phyloP scores from a whole-genome alignment of 2,329 filamentous ascomycete species.

The Zarea fungicola region DNA sequence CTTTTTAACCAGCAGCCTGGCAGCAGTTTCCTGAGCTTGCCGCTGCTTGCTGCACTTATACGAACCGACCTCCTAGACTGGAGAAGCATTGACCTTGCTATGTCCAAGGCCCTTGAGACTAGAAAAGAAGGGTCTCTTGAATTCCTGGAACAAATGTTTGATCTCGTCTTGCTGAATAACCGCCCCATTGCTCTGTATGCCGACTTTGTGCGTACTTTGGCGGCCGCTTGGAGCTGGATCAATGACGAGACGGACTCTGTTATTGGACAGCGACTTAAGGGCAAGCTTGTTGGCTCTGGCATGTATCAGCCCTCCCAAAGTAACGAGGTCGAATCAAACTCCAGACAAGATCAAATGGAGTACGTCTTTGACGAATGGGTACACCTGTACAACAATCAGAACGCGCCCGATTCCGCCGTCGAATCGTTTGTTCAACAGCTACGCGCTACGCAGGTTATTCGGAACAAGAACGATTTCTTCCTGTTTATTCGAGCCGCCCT shows the following conservation, averaged over 20 bases:
- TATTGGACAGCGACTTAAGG: slow-evolving; percentile 65
- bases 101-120: slow-evolving; percentile 66
- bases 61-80: slow-evolving; percentile 59
- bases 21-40: slow-evolving; percentile 50
- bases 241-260: slow-evolving; percentile 62
- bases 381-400: slow-evolving; percentile 71
- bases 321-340: slow-evolving; percentile 45
- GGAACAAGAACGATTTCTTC: slow-evolving; percentile 68
- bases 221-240: slow-evolving; percentile 78
- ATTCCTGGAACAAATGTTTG: slow-evolving; percentile 74
- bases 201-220: slow-evolving; percentile 79
- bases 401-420: slow-evolving; percentile 65
- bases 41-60: slow-evolving; percentile 52
- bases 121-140: slow-evolving; percentile 69
- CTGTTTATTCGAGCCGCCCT: slow-evolving; percentile 76
- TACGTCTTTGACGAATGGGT: slow-evolving; percentile 98
- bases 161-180: slow-evolving; percentile 72
- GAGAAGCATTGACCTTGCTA: slow-evolving; percentile 62
- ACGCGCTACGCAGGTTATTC: slow-evolving; percentile 67
- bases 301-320: slow-evolving; percentile 33
- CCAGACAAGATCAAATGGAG: slow-evolving; percentile 77
- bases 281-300: slow-evolving; percentile 45
- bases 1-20: slow-evolving; percentile 54
- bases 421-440: slow-evolving; percentile 80
- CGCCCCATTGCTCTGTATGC: slow-evolving; percentile 73